Base-by-base conservation (phyloP, 169 alveolate species). In the Plasmodium sp. region DNA sequence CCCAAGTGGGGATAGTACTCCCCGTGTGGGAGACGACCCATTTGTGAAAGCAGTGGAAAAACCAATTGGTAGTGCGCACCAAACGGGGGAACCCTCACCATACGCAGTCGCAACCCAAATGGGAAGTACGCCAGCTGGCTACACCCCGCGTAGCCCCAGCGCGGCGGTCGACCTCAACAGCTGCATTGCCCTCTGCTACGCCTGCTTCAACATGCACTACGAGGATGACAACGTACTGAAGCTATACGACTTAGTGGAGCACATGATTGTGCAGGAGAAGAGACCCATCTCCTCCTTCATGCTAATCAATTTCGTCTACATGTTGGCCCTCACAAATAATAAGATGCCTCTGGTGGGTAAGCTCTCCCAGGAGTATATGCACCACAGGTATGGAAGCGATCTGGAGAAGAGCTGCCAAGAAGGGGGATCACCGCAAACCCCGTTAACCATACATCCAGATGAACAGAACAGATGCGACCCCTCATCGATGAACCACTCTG, bases 181-280 rank as follows among this genome's bases (percentile, higher is more conserved):
- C 39, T 88, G 94, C 34, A 36, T 88, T 79, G 94, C 94, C 67
- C 67, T 88, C 33, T 54, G 84, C 22, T 88, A 88, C 51, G 94
- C 94, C 4, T 88, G 94, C 39, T 88, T 88, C 82, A 88, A 88
- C 36, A 88, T 88, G 12, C 88, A 88, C 83, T 88, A 88, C 73
- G 94, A 88, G 36, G 94, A 88, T 45, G 94, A 88, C 14, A 88
- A 88, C 16, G 67, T 88, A 41, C 74, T 88, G 3, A 88, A 88
- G 82, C 10, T 88, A 45, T 88, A 88, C 48, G 94, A 88, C 82
- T 12, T 80, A 31, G 36, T 88, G n/a, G 94, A 88, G 41, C 94
- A 88, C 51, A 88, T 88, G 94, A 88, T 88, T 12, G 16, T 58
- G n/a, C 72, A 80, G 72, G 94, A 88, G 34, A 88, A 41, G 41